These are phyloP conservation scores for Melanogaster broomeanus DNA, from an alignment of 768 basidiomycete species.

Conservation along the genomic window DNA sequence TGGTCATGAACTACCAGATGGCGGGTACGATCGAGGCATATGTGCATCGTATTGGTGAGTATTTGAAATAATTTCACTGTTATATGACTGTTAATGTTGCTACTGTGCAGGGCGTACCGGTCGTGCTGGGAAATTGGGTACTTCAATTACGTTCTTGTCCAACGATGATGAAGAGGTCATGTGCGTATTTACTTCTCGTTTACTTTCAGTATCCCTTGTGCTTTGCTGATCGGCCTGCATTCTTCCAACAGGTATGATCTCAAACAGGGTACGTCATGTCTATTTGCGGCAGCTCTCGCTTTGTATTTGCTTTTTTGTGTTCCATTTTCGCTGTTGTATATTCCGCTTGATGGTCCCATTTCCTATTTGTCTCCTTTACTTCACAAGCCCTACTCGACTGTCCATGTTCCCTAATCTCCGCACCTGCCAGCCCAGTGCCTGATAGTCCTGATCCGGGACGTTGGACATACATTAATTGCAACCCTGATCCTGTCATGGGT, in stretches of 20 bases:
- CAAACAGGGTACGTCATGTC: slow-evolving; percentile 68
- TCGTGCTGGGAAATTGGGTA: slow-evolving; percentile 94
- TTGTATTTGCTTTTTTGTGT: not conserved
- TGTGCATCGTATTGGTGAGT: slow-evolving; percentile 93
- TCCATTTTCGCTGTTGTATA: not conserved
- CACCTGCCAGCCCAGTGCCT: not conserved
- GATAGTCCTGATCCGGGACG: not conserved
- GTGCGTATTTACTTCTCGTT: slow-evolving; percentile 49
- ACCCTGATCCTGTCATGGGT: slow-evolving; percentile 8
- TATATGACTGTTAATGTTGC: slow-evolving; percentile 3
- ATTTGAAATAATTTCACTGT: not conserved
- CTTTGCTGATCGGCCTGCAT: slow-evolving; percentile 9
- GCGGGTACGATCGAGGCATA: slow-evolving; percentile 94
- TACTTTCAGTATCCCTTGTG: slow-evolving; percentile 1
- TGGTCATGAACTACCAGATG: slow-evolving; percentile 99
- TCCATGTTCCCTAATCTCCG: slow-evolving; percentile 13
- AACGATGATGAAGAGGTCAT: slow-evolving; percentile 98
- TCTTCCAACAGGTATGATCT: slow-evolving; percentile 78
- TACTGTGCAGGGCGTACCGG: slow-evolving; percentile 84
- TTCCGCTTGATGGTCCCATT: not conserved
- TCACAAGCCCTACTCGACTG: not conserved
- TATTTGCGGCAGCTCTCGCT: not conserved
- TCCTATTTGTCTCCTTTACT: slow-evolving; percentile 3
- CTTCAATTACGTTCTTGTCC: slow-evolving; percentile 92
- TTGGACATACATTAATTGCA: no score